A percentile compares a stretch with the other conserved stretches of the same genome.
Conservation (phyloP, 768 basidiomycete genomes). For the Leccinum imitatum region DNA sequence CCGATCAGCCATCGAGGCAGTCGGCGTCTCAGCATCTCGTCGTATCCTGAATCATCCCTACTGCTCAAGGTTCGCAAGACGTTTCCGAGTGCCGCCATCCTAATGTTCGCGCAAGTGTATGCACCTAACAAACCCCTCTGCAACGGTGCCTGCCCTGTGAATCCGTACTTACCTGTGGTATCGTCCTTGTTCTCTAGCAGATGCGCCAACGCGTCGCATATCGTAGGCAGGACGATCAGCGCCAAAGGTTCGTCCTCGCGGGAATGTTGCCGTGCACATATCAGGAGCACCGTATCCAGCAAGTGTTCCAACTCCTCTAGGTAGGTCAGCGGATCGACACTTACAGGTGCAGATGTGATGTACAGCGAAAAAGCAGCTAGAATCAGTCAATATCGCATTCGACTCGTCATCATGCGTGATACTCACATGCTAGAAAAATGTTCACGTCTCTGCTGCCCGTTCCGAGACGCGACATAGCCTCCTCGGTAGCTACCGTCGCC, state of each 20-base stretch:
- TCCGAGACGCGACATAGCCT: conserved; percentile 40
- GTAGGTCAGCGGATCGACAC: conserved; percentile 38
- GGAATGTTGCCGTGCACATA: conserved; percentile 44
- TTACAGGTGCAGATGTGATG: conserved; percentile 30
- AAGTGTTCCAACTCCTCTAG: conserved; percentile 49
- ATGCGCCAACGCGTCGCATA: conserved; percentile 49
- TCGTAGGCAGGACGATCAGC: conserved; percentile 44
- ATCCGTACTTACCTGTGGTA: conserved; percentile 26
- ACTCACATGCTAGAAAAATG: conserved; percentile 45
- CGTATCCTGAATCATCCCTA: conserved; percentile 24
- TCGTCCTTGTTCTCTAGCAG: conserved; percentile 34
- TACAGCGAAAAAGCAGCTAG: conserved; percentile 47
- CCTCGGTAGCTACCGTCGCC: conserved; percentile 20
- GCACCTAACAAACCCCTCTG: conserved; percentile 10
- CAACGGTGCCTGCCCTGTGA: not conserved
- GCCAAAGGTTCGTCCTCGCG: conserved; percentile 52
- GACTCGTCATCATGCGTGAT: not conserved
- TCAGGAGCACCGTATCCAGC: conserved; percentile 47
- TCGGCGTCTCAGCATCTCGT: not conserved
- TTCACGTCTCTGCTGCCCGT: conserved; percentile 28
- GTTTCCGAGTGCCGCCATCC: conserved; percentile 46
- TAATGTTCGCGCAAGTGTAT: conserved; percentile 33
- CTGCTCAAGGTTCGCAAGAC: conserved; percentile 36
- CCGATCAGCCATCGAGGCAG: not conserved
- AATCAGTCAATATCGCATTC: conserved; percentile 17